Evolutionary conservation across 805 yeast genomes (phyloP).

Genomic region (Candida hungchunana): DNA sequence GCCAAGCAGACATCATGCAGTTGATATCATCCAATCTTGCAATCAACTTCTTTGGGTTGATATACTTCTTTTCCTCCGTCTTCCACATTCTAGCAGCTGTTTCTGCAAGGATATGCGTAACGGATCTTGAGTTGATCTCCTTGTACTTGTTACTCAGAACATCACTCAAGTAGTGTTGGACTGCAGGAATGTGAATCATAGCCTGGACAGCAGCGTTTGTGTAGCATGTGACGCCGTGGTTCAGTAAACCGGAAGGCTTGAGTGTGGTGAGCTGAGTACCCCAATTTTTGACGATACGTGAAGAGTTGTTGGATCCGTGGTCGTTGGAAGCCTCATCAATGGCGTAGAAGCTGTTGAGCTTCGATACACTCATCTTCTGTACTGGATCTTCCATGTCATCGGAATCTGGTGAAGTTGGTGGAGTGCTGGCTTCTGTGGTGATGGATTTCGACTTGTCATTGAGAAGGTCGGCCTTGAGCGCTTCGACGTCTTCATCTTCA

Average conservation of each 20-base stretch:
- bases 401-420: conserved; percentile 32
- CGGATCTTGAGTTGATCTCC: conserved; percentile 50
- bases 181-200: conserved; percentile 84
- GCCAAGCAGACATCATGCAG: conserved; percentile 96
- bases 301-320: conserved; percentile 57
- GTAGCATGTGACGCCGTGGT: conserved; percentile 95
- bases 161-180: conserved; percentile 76
- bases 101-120: conserved; percentile 63
- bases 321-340: conserved; percentile 56
- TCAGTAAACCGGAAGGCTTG: conserved; percentile 68
- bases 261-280: conserved; percentile 39
- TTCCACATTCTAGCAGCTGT: conserved; percentile 67
- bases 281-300: conserved; percentile 70
- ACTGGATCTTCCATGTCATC: conserved; percentile 28
- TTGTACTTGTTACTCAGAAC: conserved; percentile 52
- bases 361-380: conserved; percentile 14
- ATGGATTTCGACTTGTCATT: conserved; percentile 16
- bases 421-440: conserved; percentile 15
- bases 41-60: conserved; percentile 75
- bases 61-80: conserved; percentile 34
- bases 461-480: conserved; percentile 25
- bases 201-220: conserved; percentile 95
- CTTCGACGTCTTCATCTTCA: conserved; percentile 5
- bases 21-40: conserved; percentile 75
- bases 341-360: conserved; percentile 54